These are phyloP conservation scores for Ceratobasidium sp. DNA, from an alignment of 1,284 basidiomycete genomes.

Conservation along the genomic window DNA sequence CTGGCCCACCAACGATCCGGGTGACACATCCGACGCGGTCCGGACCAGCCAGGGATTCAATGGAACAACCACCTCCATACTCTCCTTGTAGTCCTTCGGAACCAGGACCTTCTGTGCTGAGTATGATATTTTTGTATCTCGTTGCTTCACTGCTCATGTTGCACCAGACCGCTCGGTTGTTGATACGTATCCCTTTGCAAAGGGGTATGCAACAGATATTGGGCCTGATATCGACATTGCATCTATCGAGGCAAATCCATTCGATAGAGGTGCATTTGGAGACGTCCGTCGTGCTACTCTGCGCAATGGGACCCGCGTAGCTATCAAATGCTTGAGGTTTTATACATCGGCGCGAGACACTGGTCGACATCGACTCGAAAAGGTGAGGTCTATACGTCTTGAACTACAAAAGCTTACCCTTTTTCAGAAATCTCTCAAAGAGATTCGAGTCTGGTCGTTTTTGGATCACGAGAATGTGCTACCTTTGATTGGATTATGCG, in stretches of 20 bases:
- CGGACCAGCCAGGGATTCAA: neutral
- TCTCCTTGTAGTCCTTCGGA: neutral
- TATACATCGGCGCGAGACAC: conserved; percentile 31
- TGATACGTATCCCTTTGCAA: conserved; percentile 30
- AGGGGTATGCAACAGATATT: conserved; percentile 25
- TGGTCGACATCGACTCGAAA: conserved; percentile 24
- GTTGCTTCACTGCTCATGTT: neutral
- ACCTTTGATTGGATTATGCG: conserved; percentile 20
- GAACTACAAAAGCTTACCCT: neutral
- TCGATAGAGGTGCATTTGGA: conserved; percentile 24
- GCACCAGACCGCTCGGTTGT: neutral
- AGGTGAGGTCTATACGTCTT: neutral
- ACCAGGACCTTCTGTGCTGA: neutral
- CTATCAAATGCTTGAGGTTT: conserved; percentile 30
- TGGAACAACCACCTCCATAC: conserved; percentile 7
- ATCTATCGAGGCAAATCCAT: conserved; percentile 12
- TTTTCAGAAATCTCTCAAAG: conserved; percentile 24
- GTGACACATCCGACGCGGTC: neutral
- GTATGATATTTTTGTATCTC: neutral
- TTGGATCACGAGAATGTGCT: conserved; percentile 23
- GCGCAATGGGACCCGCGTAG: conserved; percentile 3
- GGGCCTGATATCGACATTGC: conserved; percentile 23
- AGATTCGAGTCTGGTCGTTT: conserved; percentile 30
- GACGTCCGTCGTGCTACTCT: conserved; percentile 15
- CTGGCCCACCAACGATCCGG: neutral